phyloP scores from a whole-genome alignment of 2,329 filamentous ascomycete species.

The Xylariaceae sp. region DNA sequence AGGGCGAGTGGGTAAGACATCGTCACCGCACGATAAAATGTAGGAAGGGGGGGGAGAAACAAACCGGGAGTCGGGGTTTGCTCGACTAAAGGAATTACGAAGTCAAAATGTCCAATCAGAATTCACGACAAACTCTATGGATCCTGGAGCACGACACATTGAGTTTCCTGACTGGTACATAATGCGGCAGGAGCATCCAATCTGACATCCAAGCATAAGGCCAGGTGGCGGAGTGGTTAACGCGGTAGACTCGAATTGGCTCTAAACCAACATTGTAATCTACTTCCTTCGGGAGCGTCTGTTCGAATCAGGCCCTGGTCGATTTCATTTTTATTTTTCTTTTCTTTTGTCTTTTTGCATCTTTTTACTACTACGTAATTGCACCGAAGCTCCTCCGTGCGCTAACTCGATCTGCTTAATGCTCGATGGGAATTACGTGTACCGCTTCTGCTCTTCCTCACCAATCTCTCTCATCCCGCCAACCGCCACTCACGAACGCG shows the following conservation, averaged over 20 bases:
- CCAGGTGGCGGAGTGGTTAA: conserved; percentile 20
- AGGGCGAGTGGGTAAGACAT: neutral
- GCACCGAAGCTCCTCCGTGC: too few relatives aligned
- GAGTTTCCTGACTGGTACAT: too few relatives aligned
- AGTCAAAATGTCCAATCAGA: neutral
- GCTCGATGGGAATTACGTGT: too few relatives aligned
- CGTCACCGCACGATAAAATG: neutral
- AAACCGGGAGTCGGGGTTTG: neutral
- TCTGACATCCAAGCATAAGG: neutral
- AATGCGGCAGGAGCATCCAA: neutral
- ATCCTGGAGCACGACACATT: too few relatives aligned
- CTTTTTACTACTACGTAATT: too few relatives aligned
- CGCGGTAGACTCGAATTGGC: conserved; percentile 17
- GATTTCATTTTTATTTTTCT: neutral
- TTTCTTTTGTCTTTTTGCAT: neutral
- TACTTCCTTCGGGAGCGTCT: conserved; percentile 3
- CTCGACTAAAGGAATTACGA: neutral
- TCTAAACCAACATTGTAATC: neutral
- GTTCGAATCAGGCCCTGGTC: conserved; percentile 3
- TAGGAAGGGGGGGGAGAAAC: neutral
- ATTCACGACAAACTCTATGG: neutral
- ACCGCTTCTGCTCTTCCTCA: too few relatives aligned
- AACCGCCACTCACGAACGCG: too few relatives aligned
- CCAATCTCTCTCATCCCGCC: too few relatives aligned
- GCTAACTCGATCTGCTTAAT: too few relatives aligned